phyloP scores from a whole-genome alignment of 164 flowering plant species.

The Cinnamomum micranthum region DNA sequence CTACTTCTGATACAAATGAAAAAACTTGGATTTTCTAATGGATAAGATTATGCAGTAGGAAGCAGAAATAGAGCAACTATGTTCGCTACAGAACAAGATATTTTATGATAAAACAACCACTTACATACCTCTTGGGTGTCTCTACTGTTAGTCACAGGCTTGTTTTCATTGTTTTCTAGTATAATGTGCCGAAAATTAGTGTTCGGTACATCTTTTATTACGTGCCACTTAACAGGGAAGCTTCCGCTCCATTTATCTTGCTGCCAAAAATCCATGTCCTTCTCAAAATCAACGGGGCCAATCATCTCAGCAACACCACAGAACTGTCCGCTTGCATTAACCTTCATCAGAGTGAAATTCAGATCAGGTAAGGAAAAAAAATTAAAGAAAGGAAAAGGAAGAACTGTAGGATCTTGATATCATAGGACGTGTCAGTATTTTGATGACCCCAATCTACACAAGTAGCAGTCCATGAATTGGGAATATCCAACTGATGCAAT shows the following conservation, averaged over 20 bases:
- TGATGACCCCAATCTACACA: no score
- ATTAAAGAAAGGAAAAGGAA: no score
- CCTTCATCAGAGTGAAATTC: conserved; percentile 35
- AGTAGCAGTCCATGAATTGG: no score
- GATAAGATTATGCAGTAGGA: neutral
- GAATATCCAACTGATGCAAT: no score
- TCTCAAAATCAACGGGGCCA: conserved; percentile 71
- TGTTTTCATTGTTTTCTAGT: conserved; percentile 86
- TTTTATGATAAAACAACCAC: neutral
- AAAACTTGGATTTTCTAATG: neutral
- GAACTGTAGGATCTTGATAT: no score
- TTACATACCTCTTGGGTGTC: conserved; percentile 86
- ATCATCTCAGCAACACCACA: conserved; percentile 96
- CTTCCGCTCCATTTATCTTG: conserved; percentile 95
- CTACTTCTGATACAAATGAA: neutral
- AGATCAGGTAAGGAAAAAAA: no score
- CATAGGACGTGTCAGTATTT: no score
- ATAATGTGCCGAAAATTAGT: conserved; percentile 65
- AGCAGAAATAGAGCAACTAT: neutral
- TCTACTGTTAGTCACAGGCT: conserved; percentile 93
- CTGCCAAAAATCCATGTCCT: conserved; percentile 94
- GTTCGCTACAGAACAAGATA: neutral
- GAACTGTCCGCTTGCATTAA: conserved; percentile 92
- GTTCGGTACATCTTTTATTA: conserved; percentile 90
- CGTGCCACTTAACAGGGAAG: conserved; percentile 90